These are phyloP conservation scores for Penicillium cosmopolitanum DNA, from an alignment of 495 filamentous ascomycete genomes.

Conservation along the genomic window DNA sequence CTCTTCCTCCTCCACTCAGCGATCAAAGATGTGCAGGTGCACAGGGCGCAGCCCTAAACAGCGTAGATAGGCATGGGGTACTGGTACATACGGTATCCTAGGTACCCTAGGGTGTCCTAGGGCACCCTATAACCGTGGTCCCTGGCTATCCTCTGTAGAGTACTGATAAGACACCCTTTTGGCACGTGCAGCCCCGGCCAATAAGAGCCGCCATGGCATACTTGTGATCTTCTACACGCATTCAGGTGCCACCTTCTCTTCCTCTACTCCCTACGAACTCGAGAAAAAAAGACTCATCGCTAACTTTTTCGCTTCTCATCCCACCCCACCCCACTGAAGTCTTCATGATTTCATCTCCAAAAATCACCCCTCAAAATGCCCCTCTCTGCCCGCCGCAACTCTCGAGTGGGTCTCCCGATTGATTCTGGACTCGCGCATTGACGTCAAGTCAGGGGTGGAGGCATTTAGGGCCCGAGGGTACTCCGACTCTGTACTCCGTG, in stretches of 20 bases:
- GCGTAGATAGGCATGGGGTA: background rate
- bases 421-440: conserved; percentile 18
- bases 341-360: conserved; percentile 1
- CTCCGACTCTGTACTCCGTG: background rate
- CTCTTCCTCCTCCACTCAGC: background rate
- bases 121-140: no score
- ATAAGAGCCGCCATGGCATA: background rate
- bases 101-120: background rate
- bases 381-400: background rate
- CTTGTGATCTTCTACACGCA: background rate
- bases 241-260: background rate
- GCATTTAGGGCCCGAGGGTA: conserved; percentile 1
- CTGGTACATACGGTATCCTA: background rate
- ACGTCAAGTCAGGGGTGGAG: conserved; percentile 13
- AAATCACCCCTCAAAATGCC: background rate
- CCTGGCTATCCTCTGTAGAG: background rate
- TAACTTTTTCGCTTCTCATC: conserved; percentile 5
- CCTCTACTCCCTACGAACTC: background rate
- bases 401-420: conserved; percentile 4
- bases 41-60: conserved; percentile 6
- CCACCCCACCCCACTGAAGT: background rate
- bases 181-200: conserved; percentile 16
- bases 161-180: conserved; percentile 23
- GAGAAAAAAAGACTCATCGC: conserved; percentile 1
- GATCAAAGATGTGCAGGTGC: conserved; percentile 1